Conservation (phyloP, 164 flowering plant species). For the Berberis vulgaris region DNA sequence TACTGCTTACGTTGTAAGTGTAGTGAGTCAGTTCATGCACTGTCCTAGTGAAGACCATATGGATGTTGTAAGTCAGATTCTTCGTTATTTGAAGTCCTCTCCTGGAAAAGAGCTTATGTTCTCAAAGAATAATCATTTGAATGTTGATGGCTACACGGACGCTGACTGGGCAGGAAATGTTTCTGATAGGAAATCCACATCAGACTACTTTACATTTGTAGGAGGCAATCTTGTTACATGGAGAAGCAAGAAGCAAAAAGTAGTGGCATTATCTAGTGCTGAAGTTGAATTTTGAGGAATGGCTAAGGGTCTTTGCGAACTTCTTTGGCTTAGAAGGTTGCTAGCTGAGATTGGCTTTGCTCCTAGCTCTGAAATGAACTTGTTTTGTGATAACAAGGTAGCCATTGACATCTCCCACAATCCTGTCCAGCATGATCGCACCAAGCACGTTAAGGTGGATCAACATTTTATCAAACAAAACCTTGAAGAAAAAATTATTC, state of each 20-base stretch:
- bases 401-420: too few species aligned
- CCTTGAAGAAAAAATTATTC: too few species aligned
- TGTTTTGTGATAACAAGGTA: too few species aligned
- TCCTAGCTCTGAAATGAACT: too few species aligned
- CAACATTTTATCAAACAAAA: too few species aligned
- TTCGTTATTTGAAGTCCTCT: background rate
- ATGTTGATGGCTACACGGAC: background rate
- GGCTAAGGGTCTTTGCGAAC: background rate
- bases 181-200: background rate
- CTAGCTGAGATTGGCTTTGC: background rate
- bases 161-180: background rate
- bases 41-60: background rate
- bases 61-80: background rate
- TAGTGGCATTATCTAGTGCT: background rate
- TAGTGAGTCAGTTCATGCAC: background rate
- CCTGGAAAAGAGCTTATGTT: background rate
- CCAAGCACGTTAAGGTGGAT: too few species aligned
- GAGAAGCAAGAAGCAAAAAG: background rate
- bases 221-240: background rate
- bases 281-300: background rate
- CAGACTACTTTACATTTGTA: background rate
- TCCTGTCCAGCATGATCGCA: too few species aligned
- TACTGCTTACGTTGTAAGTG: background rate
- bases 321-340: background rate
- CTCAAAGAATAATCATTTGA: background rate